Evolutionary conservation across 2,329 filamentous ascomycete species (phyloP), one percentile per base, ranked within the genome.

Genomic region (Trichoderma guizhouense): DNA sequence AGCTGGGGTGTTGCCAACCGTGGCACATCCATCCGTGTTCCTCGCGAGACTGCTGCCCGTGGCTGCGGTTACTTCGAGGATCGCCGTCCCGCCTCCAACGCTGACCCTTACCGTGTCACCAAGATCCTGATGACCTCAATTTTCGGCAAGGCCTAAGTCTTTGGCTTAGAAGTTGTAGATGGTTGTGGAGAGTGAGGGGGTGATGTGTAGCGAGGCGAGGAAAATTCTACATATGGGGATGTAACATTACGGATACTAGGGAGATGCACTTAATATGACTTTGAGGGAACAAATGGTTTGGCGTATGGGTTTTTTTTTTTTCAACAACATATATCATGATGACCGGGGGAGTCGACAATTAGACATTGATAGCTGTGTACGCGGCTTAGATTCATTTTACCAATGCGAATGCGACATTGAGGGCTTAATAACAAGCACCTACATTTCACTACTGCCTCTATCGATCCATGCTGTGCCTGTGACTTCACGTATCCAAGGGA

Each of bases 21-120:
- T 84, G 96, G 95, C 79, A 92, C 93, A 72, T 97, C 93, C 51
- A 95, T 98, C 79, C 93, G 96, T 82, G 96, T 99, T 78, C 95
- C 95, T 78, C 91, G 94, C 79, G 90, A 94, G 78, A 90, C 89
- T 77, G 94, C 92, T 63, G 91, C 92, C 81, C 93, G 97, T 83
- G 94, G 94, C 83, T 96, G 92, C 86, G 95, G 95, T 75, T 98
- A 98, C 89, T 97, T 98, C 76, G 94, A 98, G 84, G 92, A 94
- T 76, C 89, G 92, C 80, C 89, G 92, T 75, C 91, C 92, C 72
- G 94, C 94, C 71, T 95, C 92, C 80, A 97, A 96, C 83, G 93
- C 90, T 75, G 93, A 95, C 83, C 93, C 93, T 73, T 96, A 97
- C 85, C 92, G 94, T 84, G 86, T 89, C 72, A 93, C 93, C 74